These are phyloP conservation scores for Tylopilus sp. DNA, from an alignment of 1,284 basidiomycete species.

Conservation along the genomic window DNA sequence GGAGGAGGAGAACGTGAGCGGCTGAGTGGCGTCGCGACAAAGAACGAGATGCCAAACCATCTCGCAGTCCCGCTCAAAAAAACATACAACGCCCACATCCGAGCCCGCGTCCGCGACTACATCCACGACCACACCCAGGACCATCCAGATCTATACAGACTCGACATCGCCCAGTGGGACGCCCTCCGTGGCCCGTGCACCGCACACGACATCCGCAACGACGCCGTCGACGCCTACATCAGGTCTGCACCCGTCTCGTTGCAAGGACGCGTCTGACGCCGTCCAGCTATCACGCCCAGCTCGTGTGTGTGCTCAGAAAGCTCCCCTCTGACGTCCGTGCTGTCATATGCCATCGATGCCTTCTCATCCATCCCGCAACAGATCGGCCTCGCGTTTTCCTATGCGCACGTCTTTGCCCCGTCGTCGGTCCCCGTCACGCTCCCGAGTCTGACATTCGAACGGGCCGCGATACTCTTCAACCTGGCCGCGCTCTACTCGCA, in stretches of 20 bases:
- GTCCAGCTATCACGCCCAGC: constrained; percentile 85
- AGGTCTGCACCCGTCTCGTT: constrained; percentile 31
- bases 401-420: constrained; percentile 65
- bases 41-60: constrained; percentile 70
- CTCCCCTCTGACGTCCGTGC: constrained; percentile 62
- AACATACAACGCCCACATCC: constrained; percentile 60
- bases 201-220: constrained; percentile 57
- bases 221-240: constrained; percentile 48
- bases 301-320: constrained; percentile 74
- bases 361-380: constrained; percentile 36
- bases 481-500: constrained; percentile 80
- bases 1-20: constrained; percentile 12
- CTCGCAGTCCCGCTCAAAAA: constrained; percentile 78
- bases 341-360: constrained; percentile 7
- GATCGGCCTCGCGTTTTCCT: constrained; percentile 79
- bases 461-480: constrained; percentile 78
- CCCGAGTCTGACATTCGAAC: constrained; percentile 77
- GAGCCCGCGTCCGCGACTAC: constrained; percentile 62
- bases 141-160: constrained; percentile 88
- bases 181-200: constrained; percentile 64
- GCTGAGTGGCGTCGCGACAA: constrained; percentile 17
- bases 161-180: constrained; percentile 76
- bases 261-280: constrained; percentile 17
- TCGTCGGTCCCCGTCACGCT: constrained; percentile 61
- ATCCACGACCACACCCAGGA: constrained; percentile 71